phyloP scores from a whole-genome alignment of 805 yeast species.

The Kockiozyma suomiensis region DNA sequence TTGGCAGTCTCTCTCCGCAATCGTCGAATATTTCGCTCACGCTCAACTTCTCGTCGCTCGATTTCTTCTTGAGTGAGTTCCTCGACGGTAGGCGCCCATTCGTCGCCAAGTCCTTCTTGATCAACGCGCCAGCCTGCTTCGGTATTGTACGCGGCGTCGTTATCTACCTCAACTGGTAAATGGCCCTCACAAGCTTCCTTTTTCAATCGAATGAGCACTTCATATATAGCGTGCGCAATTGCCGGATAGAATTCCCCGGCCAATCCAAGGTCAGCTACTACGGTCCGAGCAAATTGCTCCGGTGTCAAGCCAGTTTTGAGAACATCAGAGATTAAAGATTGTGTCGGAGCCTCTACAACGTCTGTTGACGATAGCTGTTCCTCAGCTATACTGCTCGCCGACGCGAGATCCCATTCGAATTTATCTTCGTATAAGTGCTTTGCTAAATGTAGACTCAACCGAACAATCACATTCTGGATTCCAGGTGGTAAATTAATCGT shows the following conservation, averaged over 20 bases:
- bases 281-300: conserved; percentile 76
- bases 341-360: background rate
- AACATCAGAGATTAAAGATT: background rate
- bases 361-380: background rate
- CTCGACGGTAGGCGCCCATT: conserved; percentile 88
- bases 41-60: conserved; percentile 91
- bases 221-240: conserved; percentile 83
- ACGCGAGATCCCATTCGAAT: conserved; percentile 85
- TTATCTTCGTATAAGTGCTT: conserved; percentile 85
- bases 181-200: conserved; percentile 79
- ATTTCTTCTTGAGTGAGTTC: conserved; percentile 87
- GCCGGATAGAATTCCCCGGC: conserved; percentile 86
- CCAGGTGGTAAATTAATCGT: conserved; percentile 60
- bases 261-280: conserved; percentile 83
- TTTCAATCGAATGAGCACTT: conserved; percentile 71
- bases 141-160: conserved; percentile 63
- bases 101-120: conserved; percentile 72
- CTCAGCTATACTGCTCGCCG: conserved; percentile 13
- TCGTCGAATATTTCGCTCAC: conserved; percentile 88
- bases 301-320: conserved; percentile 56
- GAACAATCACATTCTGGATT: conserved; percentile 74
- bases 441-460: conserved; percentile 78
- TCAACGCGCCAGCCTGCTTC: conserved; percentile 72
- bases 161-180: conserved; percentile 53
- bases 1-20: conserved; percentile 88